Evolutionary conservation across 495 filamentous ascomycete genomes (phyloP).

Genomic region (Lasiosphaeria hispida): DNA sequence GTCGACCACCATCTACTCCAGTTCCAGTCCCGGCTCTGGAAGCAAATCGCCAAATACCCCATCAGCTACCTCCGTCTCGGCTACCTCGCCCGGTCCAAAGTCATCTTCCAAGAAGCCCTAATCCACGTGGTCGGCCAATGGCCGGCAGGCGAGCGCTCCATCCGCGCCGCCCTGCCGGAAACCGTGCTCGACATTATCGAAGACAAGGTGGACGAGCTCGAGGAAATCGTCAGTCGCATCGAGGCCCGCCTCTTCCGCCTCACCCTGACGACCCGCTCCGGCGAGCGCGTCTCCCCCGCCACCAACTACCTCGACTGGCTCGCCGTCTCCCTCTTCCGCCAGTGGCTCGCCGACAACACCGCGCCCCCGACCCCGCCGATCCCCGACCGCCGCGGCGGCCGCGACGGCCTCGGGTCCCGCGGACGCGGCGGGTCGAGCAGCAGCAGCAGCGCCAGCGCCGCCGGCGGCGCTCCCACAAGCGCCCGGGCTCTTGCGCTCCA

Average conservation of each 20-base stretch:
- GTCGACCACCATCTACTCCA: constrained; percentile 90
- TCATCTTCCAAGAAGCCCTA: constrained; percentile 85
- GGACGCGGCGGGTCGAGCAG: constrained; percentile 13
- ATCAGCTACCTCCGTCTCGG: constrained; percentile 87
- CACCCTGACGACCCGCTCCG: constrained; percentile 70
- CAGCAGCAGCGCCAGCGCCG: constrained; percentile 44
- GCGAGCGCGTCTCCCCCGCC: constrained; percentile 73
- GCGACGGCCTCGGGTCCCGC: constrained; percentile 23
- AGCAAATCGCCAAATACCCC: constrained; percentile 92
- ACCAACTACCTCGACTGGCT: constrained; percentile 87
- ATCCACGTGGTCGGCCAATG: constrained; percentile 92
- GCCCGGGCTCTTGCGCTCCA: neutral
- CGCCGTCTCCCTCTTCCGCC: constrained; percentile 76
- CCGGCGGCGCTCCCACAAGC: constrained; percentile 2
- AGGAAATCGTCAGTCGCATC: constrained; percentile 62
- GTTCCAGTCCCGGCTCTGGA: constrained; percentile 84
- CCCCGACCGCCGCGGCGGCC: constrained; percentile 10
- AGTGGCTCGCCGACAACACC: constrained; percentile 88
- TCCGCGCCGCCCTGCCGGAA: constrained; percentile 67
- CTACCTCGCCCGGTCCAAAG: constrained; percentile 76
- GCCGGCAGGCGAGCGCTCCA: constrained; percentile 73
- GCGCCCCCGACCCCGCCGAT: constrained; percentile 60
- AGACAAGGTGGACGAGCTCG: constrained; percentile 83
- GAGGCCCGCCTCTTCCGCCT: constrained; percentile 79
- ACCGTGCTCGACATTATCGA: constrained; percentile 82